Conservation (phyloP, 768 basidiomycete species). For the Mycena filopes region DNA sequence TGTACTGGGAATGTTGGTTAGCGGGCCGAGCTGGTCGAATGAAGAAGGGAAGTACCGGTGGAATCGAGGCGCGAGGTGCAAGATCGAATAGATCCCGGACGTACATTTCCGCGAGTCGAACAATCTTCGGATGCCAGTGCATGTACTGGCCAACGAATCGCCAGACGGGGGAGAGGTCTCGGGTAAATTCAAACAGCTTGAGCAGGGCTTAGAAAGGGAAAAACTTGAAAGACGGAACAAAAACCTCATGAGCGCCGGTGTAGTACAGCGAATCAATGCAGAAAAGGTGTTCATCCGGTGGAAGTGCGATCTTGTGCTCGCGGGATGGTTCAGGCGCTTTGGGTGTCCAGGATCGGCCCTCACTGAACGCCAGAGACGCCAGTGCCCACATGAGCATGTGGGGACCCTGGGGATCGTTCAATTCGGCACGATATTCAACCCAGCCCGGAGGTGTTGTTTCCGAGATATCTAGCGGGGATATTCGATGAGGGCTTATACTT, state of each 20-base stretch:
- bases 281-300: slow-evolving; percentile 35
- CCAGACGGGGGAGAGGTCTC: slow-evolving; percentile 47
- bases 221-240: too few species aligned
- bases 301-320: slow-evolving; percentile 20
- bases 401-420: slow-evolving; percentile 7
- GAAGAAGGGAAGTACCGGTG: slow-evolving; percentile 26
- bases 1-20: slow-evolving; percentile 39
- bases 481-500: slow-evolving; percentile 34
- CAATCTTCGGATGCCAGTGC: slow-evolving; percentile 40
- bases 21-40: too few species aligned
- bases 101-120: slow-evolving; percentile 38
- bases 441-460: slow-evolving; percentile 34
- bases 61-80: slow-evolving; percentile 33
- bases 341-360: slow-evolving; percentile 18
- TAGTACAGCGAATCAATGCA: slow-evolving; percentile 38
- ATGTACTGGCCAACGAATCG: slow-evolving; percentile 44
- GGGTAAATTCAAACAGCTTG: slow-evolving; percentile 41
- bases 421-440: slow-evolving; percentile 31
- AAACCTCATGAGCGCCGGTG: slow-evolving; percentile 33
- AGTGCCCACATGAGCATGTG: slow-evolving; percentile 34
- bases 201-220: background rate
- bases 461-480: slow-evolving; percentile 35
- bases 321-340: slow-evolving; percentile 25
- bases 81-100: slow-evolving; percentile 37
- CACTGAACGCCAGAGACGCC: slow-evolving; percentile 31